Conservation (phyloP, 2,329 filamentous ascomycete species). For the Helotiales sp. region DNA sequence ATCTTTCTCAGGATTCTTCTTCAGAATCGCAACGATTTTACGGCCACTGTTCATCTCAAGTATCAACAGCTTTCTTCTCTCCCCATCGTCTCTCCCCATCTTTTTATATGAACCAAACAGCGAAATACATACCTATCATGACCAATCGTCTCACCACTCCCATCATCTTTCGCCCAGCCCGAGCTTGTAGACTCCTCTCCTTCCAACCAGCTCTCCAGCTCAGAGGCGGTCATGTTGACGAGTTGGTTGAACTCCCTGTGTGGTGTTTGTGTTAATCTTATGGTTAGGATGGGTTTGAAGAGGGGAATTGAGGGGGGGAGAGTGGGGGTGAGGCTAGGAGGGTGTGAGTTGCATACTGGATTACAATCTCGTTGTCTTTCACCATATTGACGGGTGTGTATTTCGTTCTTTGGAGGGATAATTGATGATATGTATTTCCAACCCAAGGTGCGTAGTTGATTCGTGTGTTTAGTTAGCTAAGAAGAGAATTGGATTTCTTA, state of each 20-base stretch:
- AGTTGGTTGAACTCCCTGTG: slow-evolving; percentile 66
- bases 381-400: no score
- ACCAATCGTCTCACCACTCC: slow-evolving; percentile 64
- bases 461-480: no score
- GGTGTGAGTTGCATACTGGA: no score
- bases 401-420: no score
- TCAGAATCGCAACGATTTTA: slow-evolving; percentile 66
- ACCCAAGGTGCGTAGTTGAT: no score
- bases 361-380: no score
- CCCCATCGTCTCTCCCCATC: neutral
- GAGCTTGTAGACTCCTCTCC: slow-evolving; percentile 60
- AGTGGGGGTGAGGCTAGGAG: neutral
- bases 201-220: slow-evolving; percentile 66
- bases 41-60: slow-evolving; percentile 53
- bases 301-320: neutral
- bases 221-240: slow-evolving; percentile 67
- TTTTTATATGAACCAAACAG: neutral
- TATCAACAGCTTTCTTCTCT: neutral
- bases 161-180: slow-evolving; percentile 64
- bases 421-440: no score
- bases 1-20: slow-evolving; percentile 64
- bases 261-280: no score
- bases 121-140: slow-evolving; percentile 55
- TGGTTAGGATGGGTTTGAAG: neutral
- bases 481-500: no score